Evolutionary conservation across 345 rosid species (phyloP).

Genomic region (Geranium rotundifolium): DNA sequence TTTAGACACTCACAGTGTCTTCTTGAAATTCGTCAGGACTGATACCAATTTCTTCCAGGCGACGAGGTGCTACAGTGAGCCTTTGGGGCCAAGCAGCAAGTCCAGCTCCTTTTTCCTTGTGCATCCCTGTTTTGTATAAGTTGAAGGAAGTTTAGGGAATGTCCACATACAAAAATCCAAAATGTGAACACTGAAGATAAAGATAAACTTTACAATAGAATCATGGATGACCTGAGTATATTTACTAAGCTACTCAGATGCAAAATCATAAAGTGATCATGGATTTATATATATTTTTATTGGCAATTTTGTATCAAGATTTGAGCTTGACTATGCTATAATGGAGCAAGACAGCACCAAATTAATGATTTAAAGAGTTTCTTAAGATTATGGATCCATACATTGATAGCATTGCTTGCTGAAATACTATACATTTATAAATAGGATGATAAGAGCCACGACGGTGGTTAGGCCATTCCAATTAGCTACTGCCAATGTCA

Average conservation of each 20-base stretch:
- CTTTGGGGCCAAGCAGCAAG: constrained; percentile 81
- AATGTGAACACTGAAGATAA: neutral
- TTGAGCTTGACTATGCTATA: too few relatives aligned
- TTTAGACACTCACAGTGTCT: constrained; percentile 47
- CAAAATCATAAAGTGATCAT: neutral
- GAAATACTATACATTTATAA: too few relatives aligned
- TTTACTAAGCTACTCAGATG: too few relatives aligned
- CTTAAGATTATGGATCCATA: neutral
- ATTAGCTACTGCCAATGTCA: neutral
- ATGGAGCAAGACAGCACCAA: too few relatives aligned
- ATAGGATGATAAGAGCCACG: too few relatives aligned
- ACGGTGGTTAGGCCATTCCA: neutral
- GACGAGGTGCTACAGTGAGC: constrained; percentile 59
- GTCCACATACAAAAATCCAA: neutral
- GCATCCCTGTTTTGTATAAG: constrained; percentile 40
- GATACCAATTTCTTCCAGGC: constrained; percentile 69
- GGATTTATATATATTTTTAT: too few relatives aligned
- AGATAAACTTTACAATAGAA: too few relatives aligned
- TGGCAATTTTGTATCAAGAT: too few relatives aligned
- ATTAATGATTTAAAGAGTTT: too few relatives aligned
- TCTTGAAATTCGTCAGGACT: constrained; percentile 36
- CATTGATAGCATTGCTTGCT: too few relatives aligned
- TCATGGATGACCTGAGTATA: too few relatives aligned
- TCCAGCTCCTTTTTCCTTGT: constrained; percentile 62
- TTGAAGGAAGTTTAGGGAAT: neutral